phyloP scores from a whole-genome alignment of 306 rosid genomes.

The Bauhinia variegata region DNA sequence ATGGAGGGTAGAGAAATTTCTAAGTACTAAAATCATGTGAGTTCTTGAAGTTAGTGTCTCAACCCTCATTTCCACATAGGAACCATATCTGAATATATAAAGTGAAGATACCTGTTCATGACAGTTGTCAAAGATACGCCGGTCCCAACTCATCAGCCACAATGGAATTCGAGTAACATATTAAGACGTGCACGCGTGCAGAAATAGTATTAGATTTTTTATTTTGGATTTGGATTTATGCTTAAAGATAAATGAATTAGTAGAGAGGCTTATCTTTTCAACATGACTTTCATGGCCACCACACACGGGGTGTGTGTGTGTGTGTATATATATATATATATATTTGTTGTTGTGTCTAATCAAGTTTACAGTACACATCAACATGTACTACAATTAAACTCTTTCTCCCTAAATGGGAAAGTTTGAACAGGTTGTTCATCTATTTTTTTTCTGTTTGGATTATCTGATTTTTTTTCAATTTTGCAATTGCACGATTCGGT shows the following conservation, averaged over 20 bases:
- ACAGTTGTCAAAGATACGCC: no score
- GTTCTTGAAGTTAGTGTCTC: constrained; percentile 32
- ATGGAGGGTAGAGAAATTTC: constrained; percentile 15
- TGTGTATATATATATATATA: no score
- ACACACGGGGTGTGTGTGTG: neutral
- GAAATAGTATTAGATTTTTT: neutral
- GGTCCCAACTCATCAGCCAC: constrained; percentile 11
- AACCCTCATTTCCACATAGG: constrained; percentile 24
- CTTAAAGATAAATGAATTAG: constrained; percentile 14
- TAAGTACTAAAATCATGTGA: constrained; percentile 32
- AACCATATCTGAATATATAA: constrained; percentile 23
- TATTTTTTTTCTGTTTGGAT: no score
- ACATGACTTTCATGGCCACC: neutral
- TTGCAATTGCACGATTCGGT: neutral
- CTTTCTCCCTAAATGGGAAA: no score
- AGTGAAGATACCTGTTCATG: constrained; percentile 13
- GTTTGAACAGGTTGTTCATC: no score
- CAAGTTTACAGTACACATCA: neutral
- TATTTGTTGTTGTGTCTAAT: neutral
- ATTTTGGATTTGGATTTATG: constrained; percentile 18
- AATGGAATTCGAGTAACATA: constrained; percentile 25
- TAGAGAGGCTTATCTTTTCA: constrained; percentile 28
- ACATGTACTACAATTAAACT: neutral
- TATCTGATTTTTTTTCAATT: neutral
- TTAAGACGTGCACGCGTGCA: constrained; percentile 43